Percentiles rank a stretch among this genome's conserved stretches.
Conservation (phyloP, 805 yeast genomes). For the Saccharomycopsis capsularis region DNA sequence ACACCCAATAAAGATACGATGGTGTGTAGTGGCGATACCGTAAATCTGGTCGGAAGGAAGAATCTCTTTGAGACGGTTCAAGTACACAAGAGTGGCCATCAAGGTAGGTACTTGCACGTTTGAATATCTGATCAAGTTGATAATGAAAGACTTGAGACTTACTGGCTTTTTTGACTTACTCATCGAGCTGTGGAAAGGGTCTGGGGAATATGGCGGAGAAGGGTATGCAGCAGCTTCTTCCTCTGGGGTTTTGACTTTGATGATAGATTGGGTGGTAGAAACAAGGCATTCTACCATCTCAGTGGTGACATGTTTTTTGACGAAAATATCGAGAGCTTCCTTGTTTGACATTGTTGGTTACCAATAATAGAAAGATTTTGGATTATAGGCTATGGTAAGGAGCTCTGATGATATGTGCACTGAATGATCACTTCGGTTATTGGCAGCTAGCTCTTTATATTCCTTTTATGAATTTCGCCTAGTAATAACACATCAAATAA, state of each 20-base stretch:
- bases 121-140: constrained; percentile 63
- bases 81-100: constrained; percentile 63
- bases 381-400: too few species aligned
- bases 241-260: constrained; percentile 20
- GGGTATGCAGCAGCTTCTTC: constrained; percentile 23
- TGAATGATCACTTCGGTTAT: too few species aligned
- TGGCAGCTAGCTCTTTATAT: too few species aligned
- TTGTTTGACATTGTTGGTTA: constrained; percentile 21
- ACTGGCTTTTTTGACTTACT: constrained; percentile 33
- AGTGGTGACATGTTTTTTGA: constrained; percentile 22
- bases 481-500: too few species aligned
- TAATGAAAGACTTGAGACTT: constrained; percentile 67
- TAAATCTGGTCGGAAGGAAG: constrained; percentile 62
- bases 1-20: constrained; percentile 69
- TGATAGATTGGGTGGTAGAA: constrained; percentile 17
- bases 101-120: constrained; percentile 77
- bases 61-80: constrained; percentile 51
- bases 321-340: constrained; percentile 20
- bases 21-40: constrained; percentile 75
- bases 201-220: constrained; percentile 32
- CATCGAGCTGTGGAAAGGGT: too few species aligned
- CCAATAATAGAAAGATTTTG: too few species aligned
- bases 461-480: too few species aligned
- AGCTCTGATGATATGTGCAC: too few species aligned
- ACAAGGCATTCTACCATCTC: constrained; percentile 22